Evolutionary conservation across 2,329 filamentous ascomycete genomes (phyloP).

Genomic region (Alternaria gansuensis): DNA sequence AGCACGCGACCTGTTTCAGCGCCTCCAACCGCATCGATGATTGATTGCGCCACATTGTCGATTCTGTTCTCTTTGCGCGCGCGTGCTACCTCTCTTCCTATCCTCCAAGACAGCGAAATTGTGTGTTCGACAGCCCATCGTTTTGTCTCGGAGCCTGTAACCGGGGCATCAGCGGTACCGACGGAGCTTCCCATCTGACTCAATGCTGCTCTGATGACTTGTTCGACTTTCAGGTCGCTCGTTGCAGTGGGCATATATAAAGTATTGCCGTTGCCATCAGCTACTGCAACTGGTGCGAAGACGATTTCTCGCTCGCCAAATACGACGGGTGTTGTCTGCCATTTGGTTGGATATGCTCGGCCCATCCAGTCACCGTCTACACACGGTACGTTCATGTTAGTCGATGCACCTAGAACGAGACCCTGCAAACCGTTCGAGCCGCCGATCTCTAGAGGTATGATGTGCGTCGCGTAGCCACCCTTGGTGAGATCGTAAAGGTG

Average conservation of each 20-base stretch:
- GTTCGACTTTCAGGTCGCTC: conserved; percentile 52
- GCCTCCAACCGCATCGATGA: conserved; percentile 56
- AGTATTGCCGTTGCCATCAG: conserved; percentile 56
- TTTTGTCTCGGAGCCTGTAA: conserved; percentile 50
- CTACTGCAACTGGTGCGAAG: conserved; percentile 52
- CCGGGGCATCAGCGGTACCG: conserved; percentile 50
- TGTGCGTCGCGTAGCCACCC: conserved; percentile 46
- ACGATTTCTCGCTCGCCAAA: conserved; percentile 53
- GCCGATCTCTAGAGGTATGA: conserved; percentile 58
- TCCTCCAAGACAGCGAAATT: conserved; percentile 52
- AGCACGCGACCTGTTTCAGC: conserved; percentile 51
- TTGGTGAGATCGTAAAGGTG: conserved; percentile 48
- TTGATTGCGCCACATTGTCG: conserved; percentile 50
- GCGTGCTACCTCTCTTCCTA: conserved; percentile 49
- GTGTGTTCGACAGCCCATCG: conserved; percentile 54
- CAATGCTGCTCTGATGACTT: conserved; percentile 50
- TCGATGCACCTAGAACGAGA: conserved; percentile 50
- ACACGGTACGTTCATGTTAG: conserved; percentile 54
- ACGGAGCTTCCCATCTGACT: conserved; percentile 51
- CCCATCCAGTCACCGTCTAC: conserved; percentile 62
- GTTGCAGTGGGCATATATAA: conserved; percentile 51
- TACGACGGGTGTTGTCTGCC: conserved; percentile 56
- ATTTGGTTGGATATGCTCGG: conserved; percentile 58
- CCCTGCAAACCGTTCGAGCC: conserved; percentile 58
- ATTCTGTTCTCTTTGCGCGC: conserved; percentile 50